Evolutionary conservation across 495 filamentous ascomycete genomes (phyloP).

Genomic region (Penicillium diatomitis): DNA sequence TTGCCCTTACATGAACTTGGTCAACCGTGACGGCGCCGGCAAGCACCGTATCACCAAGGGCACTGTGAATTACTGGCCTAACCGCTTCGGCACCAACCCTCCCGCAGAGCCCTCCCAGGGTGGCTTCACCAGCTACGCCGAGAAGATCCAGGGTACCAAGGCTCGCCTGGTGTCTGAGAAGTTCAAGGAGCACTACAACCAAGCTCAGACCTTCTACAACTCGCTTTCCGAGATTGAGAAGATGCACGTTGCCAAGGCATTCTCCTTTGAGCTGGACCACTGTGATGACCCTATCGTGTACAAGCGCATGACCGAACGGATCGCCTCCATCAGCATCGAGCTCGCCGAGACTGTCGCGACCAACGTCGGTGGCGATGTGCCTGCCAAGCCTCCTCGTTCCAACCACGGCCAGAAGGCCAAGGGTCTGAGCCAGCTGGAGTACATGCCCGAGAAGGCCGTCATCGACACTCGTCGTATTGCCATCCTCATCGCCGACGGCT

Average conservation of each 20-base stretch:
- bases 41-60: slow-evolving; percentile 52
- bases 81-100: slow-evolving; percentile 56
- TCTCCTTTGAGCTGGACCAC: slow-evolving; percentile 80
- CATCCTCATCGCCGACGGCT: slow-evolving; percentile 76
- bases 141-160: slow-evolving; percentile 61
- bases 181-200: slow-evolving; percentile 70
- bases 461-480: slow-evolving; percentile 67
- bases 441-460: slow-evolving; percentile 49
- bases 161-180: slow-evolving; percentile 60
- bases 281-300: slow-evolving; percentile 83
- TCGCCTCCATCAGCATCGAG: slow-evolving; percentile 62
- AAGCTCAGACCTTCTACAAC: slow-evolving; percentile 66
- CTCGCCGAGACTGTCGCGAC: slow-evolving; percentile 64
- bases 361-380: slow-evolving; percentile 56
- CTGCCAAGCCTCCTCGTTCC: slow-evolving; percentile 35
- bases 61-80: slow-evolving; percentile 84
- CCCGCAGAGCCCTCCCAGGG: slow-evolving; percentile 51
- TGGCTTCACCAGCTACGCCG: slow-evolving; percentile 60
- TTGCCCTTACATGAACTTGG: slow-evolving; percentile 52
- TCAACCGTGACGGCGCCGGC: slow-evolving; percentile 36
- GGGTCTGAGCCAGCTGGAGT: slow-evolving; percentile 61
- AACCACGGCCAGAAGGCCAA: slow-evolving; percentile 63
- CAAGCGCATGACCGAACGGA: slow-evolving; percentile 56
- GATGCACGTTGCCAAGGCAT: slow-evolving; percentile 56
- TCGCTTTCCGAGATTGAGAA: slow-evolving; percentile 64